Evolutionary conservation across 805 yeast genomes (phyloP), one percentile per base, ranked within the genome.

Genomic region (Lipomyces lipofer): DNA sequence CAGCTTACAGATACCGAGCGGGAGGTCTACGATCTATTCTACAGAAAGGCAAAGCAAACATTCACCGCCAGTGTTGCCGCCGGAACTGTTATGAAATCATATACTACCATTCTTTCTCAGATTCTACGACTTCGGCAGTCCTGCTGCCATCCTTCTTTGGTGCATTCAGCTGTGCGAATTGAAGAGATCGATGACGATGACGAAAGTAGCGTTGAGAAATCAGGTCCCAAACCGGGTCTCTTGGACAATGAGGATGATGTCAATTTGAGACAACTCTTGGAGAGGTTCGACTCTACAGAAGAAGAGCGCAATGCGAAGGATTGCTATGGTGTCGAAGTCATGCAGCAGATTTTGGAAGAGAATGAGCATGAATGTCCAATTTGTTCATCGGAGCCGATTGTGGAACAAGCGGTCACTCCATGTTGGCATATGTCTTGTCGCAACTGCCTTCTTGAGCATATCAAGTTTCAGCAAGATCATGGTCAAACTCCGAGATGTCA

Each of bases 351-450:
- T 21, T 43, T 59, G 6, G 65, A 67, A 9, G 63, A 79, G 2
- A 71, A 69, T 2, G 77, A 76, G 9, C 68, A 81, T 1, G 97
- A 90, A 68, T 91, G 98, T 64, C 83, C 95, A 0, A 88, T 91
- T 22, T 92, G 98, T 69, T 83, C 89, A 0, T 78, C 83, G 1
- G 80, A 80, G 25, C 84, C 88, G 0, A 62, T 76, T 2, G 71
- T 76, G 0, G 80, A 81, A 32, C 74, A 80, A 40, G 76, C 83
- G 0, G 76, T 92, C 10, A 81, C 91, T 0, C 83, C 82, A 33
- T 92, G 98, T 71, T 85, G 86, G 27, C 98, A 92, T 69, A 71
- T 82, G 42, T 89, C 84, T 59, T 92, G 97, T 67, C 71, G 83
- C 30, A 75, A 73, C 19, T 92, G 97, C 68, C 64, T 91, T 24